A percentile compares a stretch with the other conserved stretches of the same genome.
Evolutionary conservation across 306 rosid species (phyloP).

Genomic region (Gleditsia sinensis): DNA sequence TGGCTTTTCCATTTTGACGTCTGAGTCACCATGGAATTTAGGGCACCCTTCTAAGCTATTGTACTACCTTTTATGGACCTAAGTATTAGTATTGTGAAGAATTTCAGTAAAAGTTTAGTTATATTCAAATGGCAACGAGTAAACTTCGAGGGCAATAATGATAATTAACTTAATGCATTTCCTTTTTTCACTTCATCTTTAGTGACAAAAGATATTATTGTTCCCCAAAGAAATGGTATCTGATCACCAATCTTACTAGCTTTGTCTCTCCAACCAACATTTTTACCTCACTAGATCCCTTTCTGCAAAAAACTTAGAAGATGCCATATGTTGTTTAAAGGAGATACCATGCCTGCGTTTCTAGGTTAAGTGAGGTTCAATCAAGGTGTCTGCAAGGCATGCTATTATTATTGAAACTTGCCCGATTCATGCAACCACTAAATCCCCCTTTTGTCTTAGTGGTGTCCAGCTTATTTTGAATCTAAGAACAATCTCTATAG

Average conservation of each 20-base stretch:
- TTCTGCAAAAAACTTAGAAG: conserved; percentile 3
- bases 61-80: too few relatives aligned
- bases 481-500: neutral
- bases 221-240: conserved; percentile 20
- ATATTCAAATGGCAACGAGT: too few relatives aligned
- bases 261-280: neutral
- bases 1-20: too few relatives aligned
- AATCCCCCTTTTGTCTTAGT: conserved; percentile 17
- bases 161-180: too few relatives aligned
- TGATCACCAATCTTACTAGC: neutral
- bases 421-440: neutral
- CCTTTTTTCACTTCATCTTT: too few relatives aligned
- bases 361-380: conserved; percentile 33
- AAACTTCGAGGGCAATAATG: too few relatives aligned
- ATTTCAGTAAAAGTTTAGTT: too few relatives aligned
- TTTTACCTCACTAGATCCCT: neutral
- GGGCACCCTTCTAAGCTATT: too few relatives aligned
- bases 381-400: conserved; percentile 1
- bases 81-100: too few relatives aligned
- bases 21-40: too few relatives aligned
- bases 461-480: conserved; percentile 32
- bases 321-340: conserved; percentile 35
- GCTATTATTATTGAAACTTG: conserved; percentile 27
- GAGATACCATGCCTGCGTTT: conserved; percentile 25
- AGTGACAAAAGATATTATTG: neutral